Evolutionary conservation across 2,329 filamentous ascomycete species (phyloP), one percentile per base, ranked within the genome.

Genomic region (Scleromitrula shiraiana): DNA sequence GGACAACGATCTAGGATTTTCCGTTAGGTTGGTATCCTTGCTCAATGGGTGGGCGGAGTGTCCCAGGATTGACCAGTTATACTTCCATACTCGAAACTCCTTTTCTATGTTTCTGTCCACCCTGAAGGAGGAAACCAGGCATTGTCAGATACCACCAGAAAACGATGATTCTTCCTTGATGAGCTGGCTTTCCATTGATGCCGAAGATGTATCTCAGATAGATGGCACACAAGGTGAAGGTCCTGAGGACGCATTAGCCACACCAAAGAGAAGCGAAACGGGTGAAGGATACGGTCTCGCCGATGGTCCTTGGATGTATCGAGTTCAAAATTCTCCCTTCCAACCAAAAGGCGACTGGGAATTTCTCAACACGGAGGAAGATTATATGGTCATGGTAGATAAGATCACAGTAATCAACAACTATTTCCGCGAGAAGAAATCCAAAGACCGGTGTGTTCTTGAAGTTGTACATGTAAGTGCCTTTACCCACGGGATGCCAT

Each of bases 291-390:
- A 58, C 22, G 58, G 51, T 10, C 43, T 61, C 2, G 39, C 49
- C 3, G 51, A 60, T 43, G 59, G 59, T 6, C 52, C 59, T 20
- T 62, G 59, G 59, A 32, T 56, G 17, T 61, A 55, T 33, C 51
- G 50, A 35, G 27, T 29, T 33, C 10, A 40, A 24, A 27, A 3
- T 27, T 17, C 8, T 7, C 10, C 17, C 17, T 22, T 4, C 14
- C 5, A 36, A 9, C 33, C 33, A 10, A 44, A 44, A 12, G 23
- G 30, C 7, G 24, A 15, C 2, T 49, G 46, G 46, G 10, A 2
- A 7, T 19, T 10, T 8, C 29, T 53, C 32, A 29, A 5, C 10
- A 20, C 32, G 26, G 14, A 47, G 22, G 10, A 27, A 14, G 35
- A 43, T 14, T 53, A 53, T 20, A 33, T 26, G 26, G 12, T 7